phyloP scores from a whole-genome alignment of 805 yeast genomes.

The Torulaspora indica region DNA sequence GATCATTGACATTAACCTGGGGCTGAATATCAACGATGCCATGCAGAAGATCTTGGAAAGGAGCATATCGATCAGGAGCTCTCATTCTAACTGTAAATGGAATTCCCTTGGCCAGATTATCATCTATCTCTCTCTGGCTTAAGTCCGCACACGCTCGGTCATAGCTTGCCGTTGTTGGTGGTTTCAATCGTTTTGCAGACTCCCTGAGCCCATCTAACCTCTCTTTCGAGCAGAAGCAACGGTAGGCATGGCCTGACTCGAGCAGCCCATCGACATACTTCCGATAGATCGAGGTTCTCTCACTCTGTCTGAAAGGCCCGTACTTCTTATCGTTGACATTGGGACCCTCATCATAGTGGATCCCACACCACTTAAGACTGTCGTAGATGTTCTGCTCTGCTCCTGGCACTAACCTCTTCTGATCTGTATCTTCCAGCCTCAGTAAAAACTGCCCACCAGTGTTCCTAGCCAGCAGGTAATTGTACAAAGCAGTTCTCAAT shows the following conservation, averaged over 20 bases:
- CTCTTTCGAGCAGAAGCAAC: conserved; percentile 82
- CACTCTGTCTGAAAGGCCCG: conserved; percentile 85
- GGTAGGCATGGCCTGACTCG: conserved; percentile 68
- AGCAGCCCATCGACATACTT: conserved; percentile 54
- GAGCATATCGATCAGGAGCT: conserved; percentile 67
- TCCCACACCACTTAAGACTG: conserved; percentile 70
- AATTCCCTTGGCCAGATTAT: conserved; percentile 34
- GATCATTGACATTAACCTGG: conserved; percentile 63
- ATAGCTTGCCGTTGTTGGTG: conserved; percentile 89
- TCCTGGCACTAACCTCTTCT: conserved; percentile 64
- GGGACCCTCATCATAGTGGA: conserved; percentile 82
- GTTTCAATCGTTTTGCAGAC: conserved; percentile 67
- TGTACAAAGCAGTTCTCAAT: conserved; percentile 85
- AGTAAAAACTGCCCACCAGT: conserved; percentile 79
- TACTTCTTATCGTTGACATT: conserved; percentile 32
- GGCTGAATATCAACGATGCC: conserved; percentile 75
- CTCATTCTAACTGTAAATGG: conserved; percentile 65
- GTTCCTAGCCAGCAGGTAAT: conserved; percentile 71
- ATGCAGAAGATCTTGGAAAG: conserved; percentile 68
- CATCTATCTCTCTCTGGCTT: conserved; percentile 40
- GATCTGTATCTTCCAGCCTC: conserved; percentile 92
- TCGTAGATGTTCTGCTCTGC: conserved; percentile 81
- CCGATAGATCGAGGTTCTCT: conserved; percentile 62
- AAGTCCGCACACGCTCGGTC: conserved; percentile 71
- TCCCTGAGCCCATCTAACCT: conserved; percentile 63